These are phyloP conservation scores for Populus davidiana DNA, from an alignment of 345 rosid genomes.

Conservation along the genomic window DNA sequence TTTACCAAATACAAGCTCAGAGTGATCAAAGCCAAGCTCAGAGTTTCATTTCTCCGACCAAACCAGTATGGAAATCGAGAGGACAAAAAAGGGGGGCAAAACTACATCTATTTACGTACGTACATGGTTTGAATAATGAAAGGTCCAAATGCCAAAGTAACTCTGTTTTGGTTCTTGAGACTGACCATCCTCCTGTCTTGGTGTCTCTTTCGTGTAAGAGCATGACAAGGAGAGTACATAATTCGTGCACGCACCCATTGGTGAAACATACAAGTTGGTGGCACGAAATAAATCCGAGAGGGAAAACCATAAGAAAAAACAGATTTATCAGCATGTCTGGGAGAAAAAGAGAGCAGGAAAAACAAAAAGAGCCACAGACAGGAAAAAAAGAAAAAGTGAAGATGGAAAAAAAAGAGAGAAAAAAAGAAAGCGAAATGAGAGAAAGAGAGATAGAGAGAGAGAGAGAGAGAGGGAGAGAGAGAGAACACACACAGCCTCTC, in stretches of 20 bases:
- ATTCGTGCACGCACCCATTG: constrained; percentile 21
- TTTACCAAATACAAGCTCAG: not conserved
- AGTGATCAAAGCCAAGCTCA: not conserved
- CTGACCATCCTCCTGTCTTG: not conserved
- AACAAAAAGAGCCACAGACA: constrained; percentile 45
- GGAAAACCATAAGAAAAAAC: constrained; percentile 2
- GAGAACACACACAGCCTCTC: not conserved
- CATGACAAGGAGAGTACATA: constrained; percentile 10
- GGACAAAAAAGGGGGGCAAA: not conserved
- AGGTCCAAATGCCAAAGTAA: not conserved
- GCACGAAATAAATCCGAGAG: constrained; percentile 24
- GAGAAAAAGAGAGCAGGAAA: constrained; percentile 18
- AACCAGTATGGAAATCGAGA: not conserved
- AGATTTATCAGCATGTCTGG: constrained; percentile 2
- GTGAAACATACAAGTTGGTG: constrained; percentile 25
- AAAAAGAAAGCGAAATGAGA: constrained; percentile 47
- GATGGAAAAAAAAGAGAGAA: constrained; percentile 4
- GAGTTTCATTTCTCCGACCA: constrained; percentile 9
- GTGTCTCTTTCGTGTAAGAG: not conserved
- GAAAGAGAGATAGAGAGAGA: constrained; percentile 31
- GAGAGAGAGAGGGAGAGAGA: constrained; percentile 11
- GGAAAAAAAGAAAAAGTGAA: constrained; percentile 29
- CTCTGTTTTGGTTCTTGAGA: constrained; percentile 11
- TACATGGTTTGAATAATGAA: not conserved
- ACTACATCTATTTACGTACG: not conserved